These are phyloP conservation scores for Syzygium aqueum DNA, from an alignment of 345 rosid genomes.

Conservation along the genomic window DNA sequence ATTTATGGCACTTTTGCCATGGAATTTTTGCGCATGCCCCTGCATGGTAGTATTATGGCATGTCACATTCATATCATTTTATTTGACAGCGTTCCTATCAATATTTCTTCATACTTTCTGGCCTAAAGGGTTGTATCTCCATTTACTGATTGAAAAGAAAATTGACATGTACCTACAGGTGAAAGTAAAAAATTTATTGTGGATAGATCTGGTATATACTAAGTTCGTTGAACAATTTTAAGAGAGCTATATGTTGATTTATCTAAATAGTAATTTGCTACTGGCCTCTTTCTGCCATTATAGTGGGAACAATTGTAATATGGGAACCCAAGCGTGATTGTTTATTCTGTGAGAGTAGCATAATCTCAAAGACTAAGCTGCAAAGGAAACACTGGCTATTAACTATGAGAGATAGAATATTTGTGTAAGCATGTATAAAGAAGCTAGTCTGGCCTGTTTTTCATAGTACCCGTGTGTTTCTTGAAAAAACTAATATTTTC, in stretches of 20 bases:
- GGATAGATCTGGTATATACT: neutral
- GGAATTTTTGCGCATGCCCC: neutral
- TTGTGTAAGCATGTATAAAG: neutral
- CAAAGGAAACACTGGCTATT: neutral
- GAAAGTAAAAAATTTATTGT: neutral
- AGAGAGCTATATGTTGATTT: neutral
- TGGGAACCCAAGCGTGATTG: neutral
- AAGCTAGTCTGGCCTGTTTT: neutral
- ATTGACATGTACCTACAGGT: neutral
- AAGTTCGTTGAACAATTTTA: neutral
- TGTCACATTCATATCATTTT: neutral
- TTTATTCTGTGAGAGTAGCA: neutral
- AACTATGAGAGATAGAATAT: neutral
- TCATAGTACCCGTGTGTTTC: neutral
- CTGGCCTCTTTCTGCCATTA: neutral
- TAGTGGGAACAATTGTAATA: neutral
- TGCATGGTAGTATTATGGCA: neutral
- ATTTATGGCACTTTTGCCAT: neutral
- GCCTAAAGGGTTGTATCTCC: neutral
- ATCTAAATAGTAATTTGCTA: neutral
- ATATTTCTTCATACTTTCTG: neutral
- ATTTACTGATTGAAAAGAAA: neutral
- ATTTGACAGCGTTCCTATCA: neutral
- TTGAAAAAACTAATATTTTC: neutral
- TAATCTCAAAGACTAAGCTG: neutral